These are phyloP conservation scores for Chalciporus pseudorubinellus DNA, from an alignment of 768 basidiomycete species.

Conservation along the genomic window DNA sequence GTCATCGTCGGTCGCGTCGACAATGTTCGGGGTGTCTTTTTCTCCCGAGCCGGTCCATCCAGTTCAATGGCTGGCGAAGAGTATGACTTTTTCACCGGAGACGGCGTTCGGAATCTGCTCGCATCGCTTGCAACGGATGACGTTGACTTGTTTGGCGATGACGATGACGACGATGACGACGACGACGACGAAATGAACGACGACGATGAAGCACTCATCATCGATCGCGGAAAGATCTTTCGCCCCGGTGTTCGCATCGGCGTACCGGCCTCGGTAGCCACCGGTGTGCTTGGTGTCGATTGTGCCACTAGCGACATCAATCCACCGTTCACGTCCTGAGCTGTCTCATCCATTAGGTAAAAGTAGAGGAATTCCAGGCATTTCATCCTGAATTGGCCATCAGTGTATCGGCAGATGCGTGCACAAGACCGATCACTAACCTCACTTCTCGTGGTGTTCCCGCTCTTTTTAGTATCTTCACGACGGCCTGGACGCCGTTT, in stretches of 20 bases:
- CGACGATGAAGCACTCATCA: conserved; percentile 15
- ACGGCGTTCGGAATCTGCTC: conserved; percentile 35
- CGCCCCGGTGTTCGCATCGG: conserved; percentile 16
- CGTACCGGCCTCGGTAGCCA: conserved; percentile 24
- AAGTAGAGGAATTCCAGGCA: conserved; percentile 95
- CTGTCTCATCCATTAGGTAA: conserved; percentile 84
- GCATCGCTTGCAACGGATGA: conserved; percentile 37
- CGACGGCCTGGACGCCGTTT: conserved; percentile 76
- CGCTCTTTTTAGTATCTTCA: conserved; percentile 84
- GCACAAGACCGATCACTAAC: conserved; percentile 62
- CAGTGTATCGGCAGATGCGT: not conserved
- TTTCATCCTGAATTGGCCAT: conserved; percentile 69
- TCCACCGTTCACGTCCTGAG: conserved; percentile 12
- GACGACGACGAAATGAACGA: conserved; percentile 26
- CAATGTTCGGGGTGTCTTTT: conserved; percentile 21
- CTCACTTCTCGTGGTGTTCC: conserved; percentile 85
- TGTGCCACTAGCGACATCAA: conserved; percentile 23
- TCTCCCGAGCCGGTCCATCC: conserved; percentile 26
- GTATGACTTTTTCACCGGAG: conserved; percentile 41
- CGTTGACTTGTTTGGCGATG: conserved; percentile 35
- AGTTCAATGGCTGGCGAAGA: conserved; percentile 14
- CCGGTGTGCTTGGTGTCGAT: conserved; percentile 33
- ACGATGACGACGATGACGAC: conserved; percentile 24
- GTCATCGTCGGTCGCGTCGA: conserved; percentile 53
- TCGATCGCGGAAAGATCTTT: conserved; percentile 25